Base-by-base conservation (phyloP, 768 basidiomycete genomes). In the Psilocybe azurescens region DNA sequence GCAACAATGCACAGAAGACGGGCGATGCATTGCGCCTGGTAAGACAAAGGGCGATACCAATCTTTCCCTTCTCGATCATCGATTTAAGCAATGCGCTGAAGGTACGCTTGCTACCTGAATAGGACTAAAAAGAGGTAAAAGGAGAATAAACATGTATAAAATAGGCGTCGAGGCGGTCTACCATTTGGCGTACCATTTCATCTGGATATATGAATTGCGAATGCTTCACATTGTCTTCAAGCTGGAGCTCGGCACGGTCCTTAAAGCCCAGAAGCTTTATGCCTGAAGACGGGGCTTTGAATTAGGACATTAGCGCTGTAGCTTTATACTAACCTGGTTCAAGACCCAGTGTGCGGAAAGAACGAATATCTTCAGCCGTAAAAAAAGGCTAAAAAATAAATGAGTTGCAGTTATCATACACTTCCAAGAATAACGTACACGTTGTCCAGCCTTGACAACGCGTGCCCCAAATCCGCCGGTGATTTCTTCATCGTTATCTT, bases 191-290 rank as follows among this genome's bases (percentile, higher is more conserved):
- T 64, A 94, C 97, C 76, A 86, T 77, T 73, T 99, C 97, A 69
- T 96, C 89, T 0, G 97, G 97, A 72, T 94, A 93, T 58, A 99
- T 85, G 73, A 99, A 99, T 50, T 86, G 75, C 0, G 95, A 89
- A 75, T 98, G 95, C 70, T 94, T 97, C 70, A 97, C 75, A 66
- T 96, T 97, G 71, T 98, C 94, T 71, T 95, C 91, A 66, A 96
- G 91, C 1, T 77, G 76, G 1, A 99, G 81, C 65, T 90, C 83
- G 5, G 74, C 74, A 11, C 82, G 83, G 56, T 89, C 81, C 72
- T 95, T 95, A 80, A 98, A 99, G 4, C 97, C 97, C 29, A 99
- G 86, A 4, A 99, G 86, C 73, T 90, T 95, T 71, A 99, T 85
- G 10, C 89, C 94, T 93, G 32, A 58, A 61, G 53, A 14, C 53